Base-by-base conservation (phyloP, 306 rosid species). In the Medicago arabica region DNA sequence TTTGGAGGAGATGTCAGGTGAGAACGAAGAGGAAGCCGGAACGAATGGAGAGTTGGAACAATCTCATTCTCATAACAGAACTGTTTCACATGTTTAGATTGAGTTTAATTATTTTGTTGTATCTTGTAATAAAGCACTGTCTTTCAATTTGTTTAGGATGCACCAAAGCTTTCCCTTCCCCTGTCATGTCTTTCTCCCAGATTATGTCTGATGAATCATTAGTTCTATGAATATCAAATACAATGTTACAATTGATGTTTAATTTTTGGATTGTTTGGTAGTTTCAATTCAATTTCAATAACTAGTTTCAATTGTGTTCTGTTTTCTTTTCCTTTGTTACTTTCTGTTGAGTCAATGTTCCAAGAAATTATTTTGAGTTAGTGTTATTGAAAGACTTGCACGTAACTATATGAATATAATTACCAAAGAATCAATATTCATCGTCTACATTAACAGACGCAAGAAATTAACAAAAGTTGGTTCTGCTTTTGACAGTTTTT, bases 1-100 rank as follows among this genome's bases (percentile, higher is more conserved):
- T 3, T 78, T 92, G 82, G 96, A 92, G 74, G 97, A 92, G 78
- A 88, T 92, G 87, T 90, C 96, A 4, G 93, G 97, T 25, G 96
- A 92, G 88, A 86, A 86, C 46, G 97, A 92, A 7, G 92, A 86
- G 25, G 90, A 85, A 64, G 72, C 15, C 13, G 85, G 8, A 62
- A 19, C 31, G 16, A 17, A 0, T 1, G 80, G 4, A 72, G 87
- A 70, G 28, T 40, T 75, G 69, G 87, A 78, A 28, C 80, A 70
- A 8, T 23, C 77, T 54, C 54, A 41, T 23, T 73, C 72, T 82
- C 9, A 51, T 57, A 79, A 10, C 51, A 80, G 83, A 79, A 87
- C 91, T 11, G 88, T 78, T 64, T 85, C 94, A 41, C 79, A 46
- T 75, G 81, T 31, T 67, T 87, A 89, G 86, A 69, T 21, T 34